A percentile compares a stretch with the other conserved stretches of the same genome.
These are phyloP conservation scores for Exophiala aquamarina DNA, from an alignment of 2,329 filamentous ascomycete genomes.

Conservation along the genomic window DNA sequence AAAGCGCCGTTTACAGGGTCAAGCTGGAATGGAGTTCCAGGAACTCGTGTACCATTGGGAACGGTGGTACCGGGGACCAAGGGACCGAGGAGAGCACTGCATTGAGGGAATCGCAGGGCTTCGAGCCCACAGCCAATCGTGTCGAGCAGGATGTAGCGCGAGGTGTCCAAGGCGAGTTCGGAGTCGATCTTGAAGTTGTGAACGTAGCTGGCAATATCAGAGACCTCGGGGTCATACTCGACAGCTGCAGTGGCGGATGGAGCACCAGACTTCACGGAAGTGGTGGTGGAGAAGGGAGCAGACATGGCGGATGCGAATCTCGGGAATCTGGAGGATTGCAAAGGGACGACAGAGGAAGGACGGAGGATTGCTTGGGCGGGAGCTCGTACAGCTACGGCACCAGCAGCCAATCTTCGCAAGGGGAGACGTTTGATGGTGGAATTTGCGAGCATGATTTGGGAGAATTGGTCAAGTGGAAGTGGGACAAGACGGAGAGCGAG, in stretches of 20 bases:
- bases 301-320: slow-evolving; percentile 22
- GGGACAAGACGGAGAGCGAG: slow-evolving; percentile 2
- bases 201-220: slow-evolving; percentile 92
- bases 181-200: slow-evolving; percentile 89
- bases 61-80: slow-evolving; percentile 87
- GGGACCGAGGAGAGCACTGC: slow-evolving; percentile 89
- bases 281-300: slow-evolving; percentile 43
- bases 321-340: slow-evolving; percentile 1
- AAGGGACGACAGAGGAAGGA: slow-evolving; percentile 10
- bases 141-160: slow-evolving; percentile 93
- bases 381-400: slow-evolving; percentile 24
- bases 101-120: slow-evolving; percentile 92
- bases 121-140: slow-evolving; percentile 96
- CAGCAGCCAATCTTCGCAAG: slow-evolving; percentile 25
- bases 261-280: slow-evolving; percentile 39
- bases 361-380: slow-evolving; percentile 16
- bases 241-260: slow-evolving; percentile 39
- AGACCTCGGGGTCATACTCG: slow-evolving; percentile 87
- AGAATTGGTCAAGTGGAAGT: slow-evolving; percentile 10
- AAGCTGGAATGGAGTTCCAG: slow-evolving; percentile 88
- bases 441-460: slow-evolving; percentile 25
- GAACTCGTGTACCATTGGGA: slow-evolving; percentile 87
- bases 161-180: slow-evolving; percentile 92
- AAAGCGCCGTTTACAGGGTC: slow-evolving; percentile 95
- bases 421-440: slow-evolving; percentile 24